phyloP scores from a whole-genome alignment of 345 rosid genomes.

The Aquilaria sinensis region DNA sequence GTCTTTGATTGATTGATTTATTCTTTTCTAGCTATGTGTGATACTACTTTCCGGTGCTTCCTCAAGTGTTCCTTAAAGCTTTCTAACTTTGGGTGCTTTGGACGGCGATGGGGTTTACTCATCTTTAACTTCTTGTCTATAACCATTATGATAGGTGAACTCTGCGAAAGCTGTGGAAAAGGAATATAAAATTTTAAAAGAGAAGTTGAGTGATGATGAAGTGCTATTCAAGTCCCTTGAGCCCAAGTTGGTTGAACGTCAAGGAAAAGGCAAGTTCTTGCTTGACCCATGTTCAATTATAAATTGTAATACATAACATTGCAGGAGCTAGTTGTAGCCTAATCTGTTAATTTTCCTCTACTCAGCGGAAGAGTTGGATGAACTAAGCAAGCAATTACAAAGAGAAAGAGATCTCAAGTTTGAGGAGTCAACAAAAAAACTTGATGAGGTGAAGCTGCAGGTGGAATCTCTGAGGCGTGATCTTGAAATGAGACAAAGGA shows the following conservation, averaged over 20 bases:
- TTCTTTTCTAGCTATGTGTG: no score
- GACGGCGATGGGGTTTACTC: background rate
- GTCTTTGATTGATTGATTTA: no score
- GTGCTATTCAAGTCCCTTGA: slow-evolving; percentile 61
- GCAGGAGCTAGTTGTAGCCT: slow-evolving; percentile 1
- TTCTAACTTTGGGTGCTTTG: no score
- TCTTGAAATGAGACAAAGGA: slow-evolving; percentile 65
- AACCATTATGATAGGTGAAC: slow-evolving; percentile 40
- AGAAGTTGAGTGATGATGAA: slow-evolving; percentile 62
- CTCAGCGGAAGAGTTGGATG: slow-evolving; percentile 60
- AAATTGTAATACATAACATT: background rate
- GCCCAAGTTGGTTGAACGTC: slow-evolving; percentile 62
- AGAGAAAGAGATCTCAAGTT: slow-evolving; percentile 50
- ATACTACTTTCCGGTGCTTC: no score
- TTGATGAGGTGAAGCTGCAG: slow-evolving; percentile 43
- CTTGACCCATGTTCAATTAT: slow-evolving; percentile 5
- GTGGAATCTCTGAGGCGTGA: slow-evolving; percentile 56
- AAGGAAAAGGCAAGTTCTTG: slow-evolving; percentile 52
- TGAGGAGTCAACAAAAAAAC: slow-evolving; percentile 46
- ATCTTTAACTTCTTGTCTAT: slow-evolving; percentile 5
- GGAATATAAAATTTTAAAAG: slow-evolving; percentile 60
- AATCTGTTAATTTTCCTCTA: slow-evolving; percentile 5
- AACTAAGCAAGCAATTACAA: slow-evolving; percentile 41
- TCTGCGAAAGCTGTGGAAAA: slow-evolving; percentile 79
- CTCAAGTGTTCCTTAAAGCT: no score